Base-by-base conservation (phyloP, 2,329 filamentous ascomycete species). In the Monosporascus sp. region DNA sequence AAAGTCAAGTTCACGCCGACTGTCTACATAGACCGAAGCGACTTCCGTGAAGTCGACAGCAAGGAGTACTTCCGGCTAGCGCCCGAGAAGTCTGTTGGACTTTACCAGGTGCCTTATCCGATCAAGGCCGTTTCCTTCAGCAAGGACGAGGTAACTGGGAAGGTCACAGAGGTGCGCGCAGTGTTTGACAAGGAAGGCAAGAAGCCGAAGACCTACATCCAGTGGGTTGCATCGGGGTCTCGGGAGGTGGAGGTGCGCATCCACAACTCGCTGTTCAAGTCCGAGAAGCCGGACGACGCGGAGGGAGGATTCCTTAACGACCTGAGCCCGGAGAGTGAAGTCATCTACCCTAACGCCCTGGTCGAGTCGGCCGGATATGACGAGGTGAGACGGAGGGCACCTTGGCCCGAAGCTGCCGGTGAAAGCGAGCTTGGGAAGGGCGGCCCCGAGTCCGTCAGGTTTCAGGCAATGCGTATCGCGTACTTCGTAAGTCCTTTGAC, bases 391-490 rank as follows among this genome's bases (percentile, higher is more conserved):
- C 72, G 74, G 44, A 76, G 85, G 27, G 90, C 89, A 4, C 91
- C 90, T 6, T 95, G 91, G 91, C 90, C 91, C 2, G 86, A 88
- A 69, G 83, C 86, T 45, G 87, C 84, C 6, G 88, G 88, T 11
- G 89, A 91, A 69, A 81, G 74, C 55, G 79, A 83, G 60, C 74
- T 79, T 53, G 81, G 79, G 11, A 81, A 79, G 60, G 78, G 77
- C 11, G 87, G 86, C 1, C 82, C 83, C 24, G 89, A 90, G 72
- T 87, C 80, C 52, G 87, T 97, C 7, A 80, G 93, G 48, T 97
- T 97, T 79, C 93, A 97, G 77, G 93, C 85, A 2, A 85, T 96
- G 79, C 81, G 93, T 26, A 88, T 93, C 45, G 93, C 87, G 9
- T 96, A 95, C 68, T 94, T 94, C 73, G 78, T 81, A 56, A 77